A percentile compares a stretch with the other conserved stretches of the same genome.
Conservation (phyloP, 208 protist genomes). For the Trypanosoma avium region DNA sequence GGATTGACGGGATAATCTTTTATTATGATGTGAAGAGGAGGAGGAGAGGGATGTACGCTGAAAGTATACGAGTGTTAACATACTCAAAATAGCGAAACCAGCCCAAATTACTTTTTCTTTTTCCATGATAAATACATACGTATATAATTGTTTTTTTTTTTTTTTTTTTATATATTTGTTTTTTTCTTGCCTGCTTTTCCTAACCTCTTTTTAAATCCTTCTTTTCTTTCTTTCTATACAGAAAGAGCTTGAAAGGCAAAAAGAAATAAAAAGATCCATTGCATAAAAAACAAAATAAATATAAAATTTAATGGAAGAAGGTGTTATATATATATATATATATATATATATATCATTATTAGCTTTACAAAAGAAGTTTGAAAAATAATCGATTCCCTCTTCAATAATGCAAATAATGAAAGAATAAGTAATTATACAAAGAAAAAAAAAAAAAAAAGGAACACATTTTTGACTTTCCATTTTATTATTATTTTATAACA, state of each 20-base stretch:
- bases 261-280: too few species aligned
- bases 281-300: too few species aligned
- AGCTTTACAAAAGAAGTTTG: too few species aligned
- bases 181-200: neutral
- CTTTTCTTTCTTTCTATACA: neutral
- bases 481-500: conserved; percentile 9
- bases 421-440: conserved; percentile 5
- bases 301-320: too few species aligned
- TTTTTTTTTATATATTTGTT: neutral
- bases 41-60: conserved; percentile 34
- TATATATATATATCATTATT: too few species aligned
- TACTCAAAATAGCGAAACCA: conserved; percentile 28
- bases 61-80: conserved; percentile 42
- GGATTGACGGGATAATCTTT: neutral
- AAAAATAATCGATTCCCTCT: too few species aligned
- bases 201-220: neutral
- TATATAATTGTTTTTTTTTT: neutral
- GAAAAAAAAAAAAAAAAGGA: conserved; percentile 8
- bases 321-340: too few species aligned
- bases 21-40: neutral
- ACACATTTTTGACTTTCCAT: too few species aligned
- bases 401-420: neutral
- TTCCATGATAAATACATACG: conserved; percentile 30
- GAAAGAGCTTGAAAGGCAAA: too few species aligned
- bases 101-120: conserved; percentile 52